These are phyloP conservation scores for Hypoxylon fragiforme DNA, from an alignment of 495 filamentous ascomycete genomes.

Conservation along the genomic window DNA sequence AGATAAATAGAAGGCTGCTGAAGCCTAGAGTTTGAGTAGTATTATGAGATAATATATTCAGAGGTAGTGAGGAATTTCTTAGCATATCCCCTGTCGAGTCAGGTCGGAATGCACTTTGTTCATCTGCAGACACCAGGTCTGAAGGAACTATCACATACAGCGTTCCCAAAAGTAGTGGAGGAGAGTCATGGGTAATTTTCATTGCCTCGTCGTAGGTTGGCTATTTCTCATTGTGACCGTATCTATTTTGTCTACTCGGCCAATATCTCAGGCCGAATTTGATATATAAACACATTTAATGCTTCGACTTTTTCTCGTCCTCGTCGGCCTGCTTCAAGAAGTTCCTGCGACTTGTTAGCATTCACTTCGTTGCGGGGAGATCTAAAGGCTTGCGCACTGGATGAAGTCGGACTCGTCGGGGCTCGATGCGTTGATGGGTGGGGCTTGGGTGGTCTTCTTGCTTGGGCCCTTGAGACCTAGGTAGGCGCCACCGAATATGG, in stretches of 20 bases:
- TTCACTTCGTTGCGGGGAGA: slow-evolving; percentile 10
- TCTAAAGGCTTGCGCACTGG: slow-evolving; percentile 66
- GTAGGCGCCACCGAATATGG: slow-evolving; percentile 61
- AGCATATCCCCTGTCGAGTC: slow-evolving; percentile 41
- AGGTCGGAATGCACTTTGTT: neutral
- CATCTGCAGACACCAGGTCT: neutral
- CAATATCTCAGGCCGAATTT: slow-evolving; percentile 19
- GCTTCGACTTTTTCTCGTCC: slow-evolving; percentile 69
- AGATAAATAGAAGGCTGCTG: slow-evolving; percentile 40
- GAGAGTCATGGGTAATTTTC: slow-evolving; percentile 3
- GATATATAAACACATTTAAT: slow-evolving; percentile 46
- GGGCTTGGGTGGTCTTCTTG: slow-evolving; percentile 62
- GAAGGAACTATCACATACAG: no score
- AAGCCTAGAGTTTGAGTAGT: slow-evolving; percentile 32
- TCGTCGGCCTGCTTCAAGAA: slow-evolving; percentile 74
- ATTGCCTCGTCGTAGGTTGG: slow-evolving; percentile 19
- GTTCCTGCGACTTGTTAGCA: slow-evolving; percentile 60
- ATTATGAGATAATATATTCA: slow-evolving; percentile 35
- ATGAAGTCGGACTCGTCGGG: slow-evolving; percentile 97
- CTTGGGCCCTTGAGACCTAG: slow-evolving; percentile 62
- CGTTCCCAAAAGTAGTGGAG: no score
- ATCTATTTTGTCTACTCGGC: slow-evolving; percentile 41
- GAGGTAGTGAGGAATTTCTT: slow-evolving; percentile 43
- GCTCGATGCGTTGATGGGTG: slow-evolving; percentile 83
- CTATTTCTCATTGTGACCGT: slow-evolving; percentile 30